Percentiles rank a stretch among this genome's conserved stretches.
phyloP scores from a whole-genome alignment of 2,329 filamentous ascomycete species.

The Alternaria atra region DNA sequence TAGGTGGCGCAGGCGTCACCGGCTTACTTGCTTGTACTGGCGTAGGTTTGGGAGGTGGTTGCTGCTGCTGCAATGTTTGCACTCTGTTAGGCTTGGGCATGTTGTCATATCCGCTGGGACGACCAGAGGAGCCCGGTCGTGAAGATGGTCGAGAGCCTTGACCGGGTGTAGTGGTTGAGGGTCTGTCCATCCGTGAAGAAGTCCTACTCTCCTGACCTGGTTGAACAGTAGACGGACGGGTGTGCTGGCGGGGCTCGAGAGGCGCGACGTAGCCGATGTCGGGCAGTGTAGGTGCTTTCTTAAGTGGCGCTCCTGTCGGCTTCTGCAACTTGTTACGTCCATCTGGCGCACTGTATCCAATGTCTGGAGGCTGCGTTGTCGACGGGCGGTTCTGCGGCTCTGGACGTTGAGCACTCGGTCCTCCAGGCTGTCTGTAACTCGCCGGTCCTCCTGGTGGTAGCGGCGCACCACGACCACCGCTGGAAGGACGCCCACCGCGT shows the following conservation, averaged over 20 bases:
- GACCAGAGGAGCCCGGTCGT: slow-evolving; percentile 44
- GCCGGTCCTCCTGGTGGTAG: slow-evolving; percentile 45
- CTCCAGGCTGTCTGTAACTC: slow-evolving; percentile 50
- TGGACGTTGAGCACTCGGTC: slow-evolving; percentile 49
- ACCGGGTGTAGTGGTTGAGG: slow-evolving; percentile 33
- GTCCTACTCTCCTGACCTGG: slow-evolving; percentile 46
- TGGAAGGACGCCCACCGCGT: slow-evolving; percentile 42
- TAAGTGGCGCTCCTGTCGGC: slow-evolving; percentile 36
- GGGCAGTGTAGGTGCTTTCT: slow-evolving; percentile 45
- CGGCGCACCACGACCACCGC: slow-evolving; percentile 37
- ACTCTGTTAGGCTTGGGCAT: slow-evolving; percentile 37
- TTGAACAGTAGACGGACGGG: slow-evolving; percentile 45
- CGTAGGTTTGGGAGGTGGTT: slow-evolving; percentile 26
- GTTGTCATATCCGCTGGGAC: slow-evolving; percentile 34
- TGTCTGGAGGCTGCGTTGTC: slow-evolving; percentile 52
- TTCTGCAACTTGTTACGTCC: slow-evolving; percentile 56
- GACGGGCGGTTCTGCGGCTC: slow-evolving; percentile 48
- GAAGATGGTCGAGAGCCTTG: slow-evolving; percentile 29
- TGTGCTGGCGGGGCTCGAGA: slow-evolving; percentile 47
- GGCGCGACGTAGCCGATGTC: slow-evolving; percentile 52
- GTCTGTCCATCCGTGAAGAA: slow-evolving; percentile 36
- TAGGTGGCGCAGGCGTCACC: slow-evolving; percentile 36
- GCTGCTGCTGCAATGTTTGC: slow-evolving; percentile 35
- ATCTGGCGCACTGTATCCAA: slow-evolving; percentile 56
- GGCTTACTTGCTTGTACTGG: slow-evolving; percentile 31